Base-by-base conservation (phyloP, 768 basidiomycete genomes). In the Hypholoma fasciculare region DNA sequence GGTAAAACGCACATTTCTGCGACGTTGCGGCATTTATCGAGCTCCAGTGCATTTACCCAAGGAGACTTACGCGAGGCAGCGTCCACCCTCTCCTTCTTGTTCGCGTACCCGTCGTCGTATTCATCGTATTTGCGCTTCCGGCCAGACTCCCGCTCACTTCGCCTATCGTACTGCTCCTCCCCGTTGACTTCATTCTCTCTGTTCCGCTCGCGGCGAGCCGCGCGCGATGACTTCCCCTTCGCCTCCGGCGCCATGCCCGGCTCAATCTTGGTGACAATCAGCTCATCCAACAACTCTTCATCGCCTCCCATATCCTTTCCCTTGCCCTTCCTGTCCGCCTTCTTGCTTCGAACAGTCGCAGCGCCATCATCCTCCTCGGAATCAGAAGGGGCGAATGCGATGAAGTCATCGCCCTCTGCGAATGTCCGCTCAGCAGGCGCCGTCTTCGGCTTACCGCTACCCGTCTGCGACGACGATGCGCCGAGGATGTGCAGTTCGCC, bases 11-110 rank as follows among this genome's bases (percentile, higher is more conserved):
- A 95, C 94, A 96, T 79, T 69, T 96, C 91, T 13, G 92, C 87
- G 53, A 93, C 89, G 67, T 92, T 92, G 51, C 74, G 76, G 70
- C 91, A 91, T 6, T 72, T 68, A 12, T 89, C 82, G 87, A 90
- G 90, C 62, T 93, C 83, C 8, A 94, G 78, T 7, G 81, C 71
- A 13, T 74, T 71, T 9, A 86, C 75, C 96, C 95, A 97, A 14
- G 91, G 88, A 34, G 79, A 79, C 64, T 80, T 83, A 54, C 83
- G 82, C 20, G 79, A 78, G 16, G 82, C 73, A 8, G 81, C 81
- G 48, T 83, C 74, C 50, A 76, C 65, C 34, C 81, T 74, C 64
- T 83, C 81, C 64, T 80, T 82, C 70, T 82, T 81, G 73, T 74
- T 83, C 7, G 73, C 75, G 61, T 79, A 80, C 17, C 75, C 81